Percentiles rank a stretch among this genome's conserved stretches.
Evolutionary conservation across 2,329 filamentous ascomycete species (phyloP).

Genomic region (Elsinoe fawcettii): DNA sequence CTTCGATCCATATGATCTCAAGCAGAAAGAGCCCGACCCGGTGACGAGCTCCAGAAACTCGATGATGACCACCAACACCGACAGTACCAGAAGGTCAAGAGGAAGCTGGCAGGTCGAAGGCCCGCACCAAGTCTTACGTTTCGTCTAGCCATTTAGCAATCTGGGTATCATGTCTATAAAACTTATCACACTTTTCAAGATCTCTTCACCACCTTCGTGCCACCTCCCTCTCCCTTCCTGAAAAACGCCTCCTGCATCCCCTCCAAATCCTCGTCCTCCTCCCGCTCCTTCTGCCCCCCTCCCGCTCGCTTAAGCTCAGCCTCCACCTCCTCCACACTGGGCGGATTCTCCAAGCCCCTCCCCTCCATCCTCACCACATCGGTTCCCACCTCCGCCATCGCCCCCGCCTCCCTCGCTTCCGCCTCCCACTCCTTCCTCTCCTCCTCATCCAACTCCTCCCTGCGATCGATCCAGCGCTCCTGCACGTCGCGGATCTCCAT

Average conservation of each 20-base stretch:
- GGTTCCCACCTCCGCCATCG: conserved; percentile 23
- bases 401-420: conserved; percentile 47
- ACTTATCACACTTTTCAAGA: conserved; percentile 14
- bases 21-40: conserved; percentile 1
- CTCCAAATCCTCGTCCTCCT: conserved; percentile 32
- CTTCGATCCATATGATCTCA: background rate
- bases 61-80: conserved; percentile 1
- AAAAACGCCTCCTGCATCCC: conserved; percentile 32
- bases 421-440: conserved; percentile 70
- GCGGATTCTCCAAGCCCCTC: conserved; percentile 11
- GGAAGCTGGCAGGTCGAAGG: conserved; percentile 10
- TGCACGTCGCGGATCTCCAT: conserved; percentile 86
- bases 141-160: conserved; percentile 1
- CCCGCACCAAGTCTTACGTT: conserved; percentile 3
- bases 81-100: background rate
- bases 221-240: conserved; percentile 34
- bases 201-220: conserved; percentile 65
- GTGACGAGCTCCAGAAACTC: conserved; percentile 3
- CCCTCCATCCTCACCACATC: conserved; percentile 18
- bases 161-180: conserved; percentile 12
- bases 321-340: conserved; percentile 19
- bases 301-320: conserved; percentile 8
- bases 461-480: conserved; percentile 88
- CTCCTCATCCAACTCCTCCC: conserved; percentile 75
- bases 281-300: background rate